Evolutionary conservation across 441 rosid genomes (phyloP).

Genomic region (Eutrema salsugineum): DNA sequence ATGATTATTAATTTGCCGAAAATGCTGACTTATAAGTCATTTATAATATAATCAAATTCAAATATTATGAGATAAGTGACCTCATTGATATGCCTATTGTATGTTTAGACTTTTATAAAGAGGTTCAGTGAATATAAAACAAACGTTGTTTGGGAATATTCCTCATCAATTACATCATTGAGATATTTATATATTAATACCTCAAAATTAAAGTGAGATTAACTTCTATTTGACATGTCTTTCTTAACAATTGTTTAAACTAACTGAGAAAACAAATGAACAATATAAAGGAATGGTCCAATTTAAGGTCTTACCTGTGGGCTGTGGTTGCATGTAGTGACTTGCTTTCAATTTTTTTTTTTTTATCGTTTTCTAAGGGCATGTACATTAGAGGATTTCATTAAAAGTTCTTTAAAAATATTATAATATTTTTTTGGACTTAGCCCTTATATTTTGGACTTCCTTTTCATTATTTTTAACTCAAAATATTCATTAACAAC

Average conservation of each 20-base stretch:
- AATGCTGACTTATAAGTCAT: slow-evolving; percentile 25
- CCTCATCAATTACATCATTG: slow-evolving; percentile 22
- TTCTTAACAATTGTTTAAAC: slow-evolving; percentile 7
- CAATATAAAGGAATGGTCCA: slow-evolving; percentile 15
- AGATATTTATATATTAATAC: slow-evolving; percentile 8
- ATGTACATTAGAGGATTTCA: too few species aligned
- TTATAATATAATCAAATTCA: slow-evolving; percentile 6
- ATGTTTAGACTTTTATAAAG: slow-evolving; percentile 14
- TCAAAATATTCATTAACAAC: too few species aligned
- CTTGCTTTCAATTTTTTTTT: too few species aligned
- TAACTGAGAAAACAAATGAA: not conserved
- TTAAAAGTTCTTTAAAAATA: too few species aligned
- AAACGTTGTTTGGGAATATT: slow-evolving; percentile 24
- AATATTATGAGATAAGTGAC: slow-evolving; percentile 13
- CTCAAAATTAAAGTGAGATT: slow-evolving; percentile 4
- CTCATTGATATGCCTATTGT: slow-evolving; percentile 25
- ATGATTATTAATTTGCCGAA: slow-evolving; percentile 14
- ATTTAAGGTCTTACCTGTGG: slow-evolving; percentile 25
- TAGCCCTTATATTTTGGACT: too few species aligned
- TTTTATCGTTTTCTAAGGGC: too few species aligned
- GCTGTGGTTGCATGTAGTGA: slow-evolving; percentile 20
- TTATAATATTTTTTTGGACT: too few species aligned
- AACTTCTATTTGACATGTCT: slow-evolving; percentile 19
- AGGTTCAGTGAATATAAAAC: slow-evolving; percentile 31
- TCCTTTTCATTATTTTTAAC: too few species aligned